Evolutionary conservation across 495 filamentous ascomycete genomes (phyloP).

Genomic region (Aspergillus leporis): DNA sequence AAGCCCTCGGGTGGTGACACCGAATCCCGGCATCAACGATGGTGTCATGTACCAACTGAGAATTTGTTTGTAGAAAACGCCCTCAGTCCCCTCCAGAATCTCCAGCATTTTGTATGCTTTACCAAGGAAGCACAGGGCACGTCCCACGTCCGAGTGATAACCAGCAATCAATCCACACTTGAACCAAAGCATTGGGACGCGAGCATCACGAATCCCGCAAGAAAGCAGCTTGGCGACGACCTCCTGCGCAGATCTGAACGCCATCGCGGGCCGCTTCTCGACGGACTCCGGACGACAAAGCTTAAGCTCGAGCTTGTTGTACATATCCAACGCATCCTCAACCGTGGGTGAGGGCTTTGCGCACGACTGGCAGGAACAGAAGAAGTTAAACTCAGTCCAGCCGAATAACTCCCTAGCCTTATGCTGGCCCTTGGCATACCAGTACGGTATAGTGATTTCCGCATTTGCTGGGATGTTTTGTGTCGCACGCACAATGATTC

Average conservation of each 20-base stretch:
- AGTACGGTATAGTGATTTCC: constrained; percentile 30
- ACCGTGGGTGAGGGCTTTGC: background rate
- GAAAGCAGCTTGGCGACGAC: background rate
- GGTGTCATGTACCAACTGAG: constrained; percentile 8
- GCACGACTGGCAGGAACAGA: constrained; percentile 17
- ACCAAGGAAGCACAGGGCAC: constrained; percentile 15
- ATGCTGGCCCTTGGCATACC: background rate
- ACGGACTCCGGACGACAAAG: constrained; percentile 4
- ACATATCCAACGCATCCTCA: constrained; percentile 7
- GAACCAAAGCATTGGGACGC: constrained; percentile 11
- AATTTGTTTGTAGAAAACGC: constrained; percentile 5
- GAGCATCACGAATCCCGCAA: constrained; percentile 4
- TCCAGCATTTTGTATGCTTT: constrained; percentile 1
- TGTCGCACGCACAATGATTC: constrained; percentile 12
- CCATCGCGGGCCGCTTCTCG: constrained; percentile 5
- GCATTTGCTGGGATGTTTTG: constrained; percentile 20
- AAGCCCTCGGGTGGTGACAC: constrained; percentile 10
- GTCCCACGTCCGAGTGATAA: constrained; percentile 20
- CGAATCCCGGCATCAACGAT: constrained; percentile 15
- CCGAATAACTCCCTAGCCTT: background rate
- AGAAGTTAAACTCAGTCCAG: background rate
- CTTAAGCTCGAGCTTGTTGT: background rate
- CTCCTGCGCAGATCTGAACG: constrained; percentile 10
- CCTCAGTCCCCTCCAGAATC: constrained; percentile 3
- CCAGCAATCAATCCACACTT: constrained; percentile 20